phyloP scores from a whole-genome alignment of 345 rosid species.

The Euphorbia lathyris region DNA sequence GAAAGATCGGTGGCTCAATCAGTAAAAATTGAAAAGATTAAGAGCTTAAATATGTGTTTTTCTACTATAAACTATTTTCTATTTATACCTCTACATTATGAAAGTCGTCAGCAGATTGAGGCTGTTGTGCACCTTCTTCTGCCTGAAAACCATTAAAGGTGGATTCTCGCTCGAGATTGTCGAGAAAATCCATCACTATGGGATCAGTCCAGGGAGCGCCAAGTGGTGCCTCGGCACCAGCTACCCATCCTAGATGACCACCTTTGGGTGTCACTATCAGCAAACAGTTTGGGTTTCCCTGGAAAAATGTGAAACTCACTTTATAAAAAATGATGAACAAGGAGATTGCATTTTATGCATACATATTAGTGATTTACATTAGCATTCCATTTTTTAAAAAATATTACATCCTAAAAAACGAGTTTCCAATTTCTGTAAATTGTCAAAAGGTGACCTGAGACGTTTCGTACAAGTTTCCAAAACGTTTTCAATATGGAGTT shows the following conservation, averaged over 20 bases:
- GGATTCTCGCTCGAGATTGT: conserved; percentile 51
- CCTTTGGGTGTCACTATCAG: conserved; percentile 83
- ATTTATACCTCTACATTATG: conserved; percentile 32
- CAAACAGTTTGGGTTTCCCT: conserved; percentile 81
- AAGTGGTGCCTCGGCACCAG: conserved; percentile 61
- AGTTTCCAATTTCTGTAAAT: too few relatives aligned
- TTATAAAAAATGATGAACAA: background rate
- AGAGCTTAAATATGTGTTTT: too few relatives aligned
- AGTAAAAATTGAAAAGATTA: too few relatives aligned
- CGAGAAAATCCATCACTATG: conserved; percentile 76
- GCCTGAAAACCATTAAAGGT: conserved; percentile 11
- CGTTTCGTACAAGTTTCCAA: too few relatives aligned
- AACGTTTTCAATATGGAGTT: too few relatives aligned
- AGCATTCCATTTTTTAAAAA: too few relatives aligned
- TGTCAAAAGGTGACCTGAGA: too few relatives aligned
- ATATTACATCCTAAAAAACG: too few relatives aligned
- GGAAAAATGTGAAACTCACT: conserved; percentile 7
- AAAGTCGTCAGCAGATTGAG: conserved; percentile 15
- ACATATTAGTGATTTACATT: too few relatives aligned
- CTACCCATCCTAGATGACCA: conserved; percentile 93
- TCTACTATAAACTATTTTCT: too few relatives aligned
- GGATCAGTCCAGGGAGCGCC: conserved; percentile 93
- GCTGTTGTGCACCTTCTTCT: conserved; percentile 19
- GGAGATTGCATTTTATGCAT: background rate
- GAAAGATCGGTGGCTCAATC: too few relatives aligned